Percentiles rank a stretch among this genome's conserved stretches.
Conservation (phyloP, 208 protist species). For the Acanthamoeba castellanii region DNA sequence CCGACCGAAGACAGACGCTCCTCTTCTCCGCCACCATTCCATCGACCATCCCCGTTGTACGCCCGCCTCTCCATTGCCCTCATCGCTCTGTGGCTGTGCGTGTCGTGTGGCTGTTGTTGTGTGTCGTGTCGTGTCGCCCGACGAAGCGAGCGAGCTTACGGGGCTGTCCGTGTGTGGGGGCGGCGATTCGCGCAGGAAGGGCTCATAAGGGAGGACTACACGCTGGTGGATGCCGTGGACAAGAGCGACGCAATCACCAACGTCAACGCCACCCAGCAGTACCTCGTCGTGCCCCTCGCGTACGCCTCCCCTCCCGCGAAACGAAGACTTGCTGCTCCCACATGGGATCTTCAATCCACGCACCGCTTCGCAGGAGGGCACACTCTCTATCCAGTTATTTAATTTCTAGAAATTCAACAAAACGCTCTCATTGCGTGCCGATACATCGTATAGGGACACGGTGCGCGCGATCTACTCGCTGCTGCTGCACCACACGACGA, state of each 20-base stretch:
- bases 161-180: not conserved
- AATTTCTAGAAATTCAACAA: too few relatives aligned
- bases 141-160: not conserved
- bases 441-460: not conserved
- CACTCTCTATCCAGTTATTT: too few relatives aligned
- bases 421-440: not conserved
- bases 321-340: too few relatives aligned
- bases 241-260: not conserved
- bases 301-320: not conserved
- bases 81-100: slow-evolving; percentile 23
- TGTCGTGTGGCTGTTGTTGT: not conserved
- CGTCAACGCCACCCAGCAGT: slow-evolving; percentile 22
- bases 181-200: not conserved
- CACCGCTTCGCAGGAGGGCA: not conserved
- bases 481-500: not conserved
- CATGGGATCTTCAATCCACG: not conserved
- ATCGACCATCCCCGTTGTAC: slow-evolving; percentile 93
- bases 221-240: not conserved
- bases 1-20: not conserved
- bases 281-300: slow-evolving; percentile 14
- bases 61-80: too few relatives aligned
- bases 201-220: slow-evolving; percentile 6
- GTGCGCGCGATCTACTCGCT: slow-evolving; percentile 18
- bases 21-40: slow-evolving; percentile 67
- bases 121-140: too few relatives aligned